Conservation (phyloP, 306 rosid species). For the Benincasa hispida region DNA sequence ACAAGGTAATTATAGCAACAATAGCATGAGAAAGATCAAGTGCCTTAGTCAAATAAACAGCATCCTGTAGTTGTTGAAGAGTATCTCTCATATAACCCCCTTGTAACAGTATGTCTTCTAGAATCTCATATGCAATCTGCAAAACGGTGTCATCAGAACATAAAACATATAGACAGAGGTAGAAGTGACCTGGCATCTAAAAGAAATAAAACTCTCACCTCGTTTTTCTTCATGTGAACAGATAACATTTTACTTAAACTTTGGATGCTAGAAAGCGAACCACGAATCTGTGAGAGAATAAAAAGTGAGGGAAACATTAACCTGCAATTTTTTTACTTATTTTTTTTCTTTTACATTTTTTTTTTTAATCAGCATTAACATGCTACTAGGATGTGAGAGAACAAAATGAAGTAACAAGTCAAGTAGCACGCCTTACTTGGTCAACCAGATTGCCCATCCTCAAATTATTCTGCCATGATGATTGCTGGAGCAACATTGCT, state of each 20-base stretch:
- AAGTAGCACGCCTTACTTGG: conserved; percentile 38
- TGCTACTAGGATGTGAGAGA: not conserved
- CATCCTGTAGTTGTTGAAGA: conserved; percentile 85
- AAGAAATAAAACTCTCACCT: conserved; percentile 34
- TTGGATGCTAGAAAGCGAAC: conserved; percentile 85
- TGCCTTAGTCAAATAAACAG: conserved; percentile 83
- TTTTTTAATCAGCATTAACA: conserved; percentile 7
- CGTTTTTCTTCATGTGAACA: conserved; percentile 54
- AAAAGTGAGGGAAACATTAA: conserved; percentile 12
- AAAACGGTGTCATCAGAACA: conserved; percentile 7
- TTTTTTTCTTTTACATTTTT: not conserved
- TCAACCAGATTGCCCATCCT: conserved; percentile 78
- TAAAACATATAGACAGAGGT: not conserved
- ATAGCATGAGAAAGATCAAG: conserved; percentile 13
- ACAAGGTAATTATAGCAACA: not conserved
- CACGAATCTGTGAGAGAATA: conserved; percentile 54
- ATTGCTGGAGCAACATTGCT: conserved; percentile 84
- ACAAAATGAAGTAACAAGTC: not conserved
- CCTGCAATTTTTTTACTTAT: not conserved
- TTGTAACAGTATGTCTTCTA: conserved; percentile 75
- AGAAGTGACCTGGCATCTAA: not conserved
- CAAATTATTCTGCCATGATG: conserved; percentile 86
- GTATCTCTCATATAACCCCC: conserved; percentile 64
- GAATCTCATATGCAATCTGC: conserved; percentile 80
- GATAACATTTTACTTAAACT: conserved; percentile 83